phyloP scores from a whole-genome alignment of 2,329 filamentous ascomycete genomes.

The Decorospora gaudefroyi region DNA sequence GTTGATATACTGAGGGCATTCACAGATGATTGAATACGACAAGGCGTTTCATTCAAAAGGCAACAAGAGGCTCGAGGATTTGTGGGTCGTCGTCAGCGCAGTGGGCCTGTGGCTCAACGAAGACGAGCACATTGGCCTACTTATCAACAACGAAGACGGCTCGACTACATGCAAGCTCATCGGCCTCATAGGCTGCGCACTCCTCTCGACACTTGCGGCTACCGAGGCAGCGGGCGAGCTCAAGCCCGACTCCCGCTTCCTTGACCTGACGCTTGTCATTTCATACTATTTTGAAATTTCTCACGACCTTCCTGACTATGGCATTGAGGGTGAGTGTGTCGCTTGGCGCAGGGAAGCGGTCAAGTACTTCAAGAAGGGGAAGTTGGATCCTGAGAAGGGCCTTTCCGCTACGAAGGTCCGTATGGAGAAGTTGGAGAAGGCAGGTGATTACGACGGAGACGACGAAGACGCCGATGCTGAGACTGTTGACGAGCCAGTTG shows the following conservation, averaged over 20 bases:
- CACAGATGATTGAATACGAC: slow-evolving; percentile 24
- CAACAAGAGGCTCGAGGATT: slow-evolving; percentile 12
- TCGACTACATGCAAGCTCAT: slow-evolving; percentile 8
- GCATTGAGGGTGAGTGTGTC: slow-evolving; percentile 21
- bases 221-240: slow-evolving; percentile 23
- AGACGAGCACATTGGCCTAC: neutral
- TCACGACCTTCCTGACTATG: slow-evolving; percentile 17
- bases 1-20: neutral
- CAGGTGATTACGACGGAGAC: neutral
- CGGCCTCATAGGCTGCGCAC: slow-evolving; percentile 22
- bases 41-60: slow-evolving; percentile 11
- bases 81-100: slow-evolving; percentile 25
- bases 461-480: neutral
- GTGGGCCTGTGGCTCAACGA: slow-evolving; percentile 21
- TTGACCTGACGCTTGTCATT: slow-evolving; percentile 27
- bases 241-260: slow-evolving; percentile 23
- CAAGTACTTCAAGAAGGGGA: slow-evolving; percentile 20
- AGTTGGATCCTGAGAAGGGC: slow-evolving; percentile 18
- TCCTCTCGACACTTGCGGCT: slow-evolving; percentile 20
- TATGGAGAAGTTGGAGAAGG: slow-evolving; percentile 16
- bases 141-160: slow-evolving; percentile 18
- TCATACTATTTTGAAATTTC: slow-evolving; percentile 17
- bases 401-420: slow-evolving; percentile 11
- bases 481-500: neutral
- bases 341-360: slow-evolving; percentile 20